Percentiles rank a stretch among this genome's conserved stretches.
Conservation (phyloP, 176 grass and related monocot species). For the Areca catechu region DNA sequence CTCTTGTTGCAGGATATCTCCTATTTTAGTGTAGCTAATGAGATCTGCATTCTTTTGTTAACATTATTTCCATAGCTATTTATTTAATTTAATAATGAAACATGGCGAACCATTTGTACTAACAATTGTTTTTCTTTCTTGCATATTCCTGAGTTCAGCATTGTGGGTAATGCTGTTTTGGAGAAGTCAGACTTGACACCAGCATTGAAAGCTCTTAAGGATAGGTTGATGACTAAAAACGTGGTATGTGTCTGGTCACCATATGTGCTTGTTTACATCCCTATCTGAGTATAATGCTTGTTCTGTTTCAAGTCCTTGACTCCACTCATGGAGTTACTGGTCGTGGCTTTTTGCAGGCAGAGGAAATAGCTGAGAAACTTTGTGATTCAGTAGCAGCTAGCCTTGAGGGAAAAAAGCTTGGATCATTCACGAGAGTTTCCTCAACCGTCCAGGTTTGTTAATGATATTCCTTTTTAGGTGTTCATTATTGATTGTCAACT, state of each 20-base stretch:
- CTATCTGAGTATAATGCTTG: no score
- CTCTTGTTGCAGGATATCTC: no score
- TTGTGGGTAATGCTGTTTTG: slow-evolving; percentile 67
- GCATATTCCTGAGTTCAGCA: slow-evolving; percentile 40
- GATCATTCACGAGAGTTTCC: slow-evolving; percentile 91
- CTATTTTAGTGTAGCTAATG: no score
- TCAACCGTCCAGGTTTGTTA: slow-evolving; percentile 77
- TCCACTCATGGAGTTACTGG: background rate
- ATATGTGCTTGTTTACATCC: slow-evolving; percentile 1
- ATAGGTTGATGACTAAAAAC: slow-evolving; percentile 87
- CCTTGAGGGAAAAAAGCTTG: slow-evolving; percentile 87
- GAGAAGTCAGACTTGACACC: slow-evolving; percentile 71
- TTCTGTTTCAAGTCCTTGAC: no score
- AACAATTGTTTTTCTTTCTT: background rate
- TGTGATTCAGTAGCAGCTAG: slow-evolving; percentile 84
- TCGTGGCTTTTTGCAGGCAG: slow-evolving; percentile 41
- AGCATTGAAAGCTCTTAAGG: slow-evolving; percentile 87
- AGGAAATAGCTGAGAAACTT: slow-evolving; percentile 93
- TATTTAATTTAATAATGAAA: no score
- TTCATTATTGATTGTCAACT: background rate
- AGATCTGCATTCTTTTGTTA: no score
- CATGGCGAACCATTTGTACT: no score
- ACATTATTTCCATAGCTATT: no score
- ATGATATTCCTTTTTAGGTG: background rate
- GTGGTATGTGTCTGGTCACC: slow-evolving; percentile 55